These are phyloP conservation scores for Silybum marianum DNA, from an alignment of 129 eudicot species.

Conservation along the genomic window DNA sequence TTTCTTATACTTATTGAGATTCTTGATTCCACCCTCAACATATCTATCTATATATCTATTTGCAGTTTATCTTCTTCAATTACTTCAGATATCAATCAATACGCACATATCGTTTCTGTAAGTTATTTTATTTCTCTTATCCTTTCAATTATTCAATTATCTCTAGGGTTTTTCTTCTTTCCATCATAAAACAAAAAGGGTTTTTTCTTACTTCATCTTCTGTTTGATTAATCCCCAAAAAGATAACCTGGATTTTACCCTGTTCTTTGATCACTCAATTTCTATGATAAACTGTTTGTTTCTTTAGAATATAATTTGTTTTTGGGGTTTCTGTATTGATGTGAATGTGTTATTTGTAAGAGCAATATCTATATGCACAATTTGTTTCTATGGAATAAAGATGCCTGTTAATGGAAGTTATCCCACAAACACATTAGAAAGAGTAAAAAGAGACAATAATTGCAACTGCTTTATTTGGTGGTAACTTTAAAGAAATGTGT, in stretches of 20 bases:
- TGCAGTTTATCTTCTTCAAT: background rate
- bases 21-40: background rate
- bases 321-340: slow-evolving; percentile 8
- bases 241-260: background rate
- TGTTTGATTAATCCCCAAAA: slow-evolving; percentile 13
- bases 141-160: background rate
- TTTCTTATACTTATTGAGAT: background rate
- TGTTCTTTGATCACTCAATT: slow-evolving; percentile 20
- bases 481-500: background rate
- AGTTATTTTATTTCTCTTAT: slow-evolving; percentile 18
- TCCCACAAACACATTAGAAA: background rate
- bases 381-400: background rate
- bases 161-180: slow-evolving; percentile 20
- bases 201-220: background rate
- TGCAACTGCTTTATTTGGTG: slow-evolving; percentile 17
- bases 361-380: background rate
- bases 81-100: background rate
- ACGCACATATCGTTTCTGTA: background rate
- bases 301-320: background rate
- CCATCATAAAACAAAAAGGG: background rate
- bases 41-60: background rate
- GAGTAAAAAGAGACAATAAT: background rate
- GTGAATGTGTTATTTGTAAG: slow-evolving; percentile 12
- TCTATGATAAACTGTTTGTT: background rate
- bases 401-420: slow-evolving; percentile 16